These are phyloP conservation scores for Tulasnella sp. DNA, from an alignment of 768 basidiomycete genomes.

Conservation along the genomic window DNA sequence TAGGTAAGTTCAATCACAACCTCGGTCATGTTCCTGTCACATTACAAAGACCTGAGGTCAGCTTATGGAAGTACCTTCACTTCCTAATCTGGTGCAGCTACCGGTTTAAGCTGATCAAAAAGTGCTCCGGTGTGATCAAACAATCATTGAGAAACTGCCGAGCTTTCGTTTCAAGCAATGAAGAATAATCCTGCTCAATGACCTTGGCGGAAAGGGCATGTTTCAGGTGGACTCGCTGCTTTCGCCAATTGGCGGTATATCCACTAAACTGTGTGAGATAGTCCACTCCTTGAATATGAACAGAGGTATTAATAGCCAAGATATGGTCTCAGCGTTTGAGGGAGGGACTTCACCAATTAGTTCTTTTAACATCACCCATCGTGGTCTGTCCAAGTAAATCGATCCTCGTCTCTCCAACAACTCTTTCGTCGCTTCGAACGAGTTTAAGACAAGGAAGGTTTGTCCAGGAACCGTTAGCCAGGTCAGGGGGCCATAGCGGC, in stretches of 20 bases:
- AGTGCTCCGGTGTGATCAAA: too few relatives aligned
- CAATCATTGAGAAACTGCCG: not conserved
- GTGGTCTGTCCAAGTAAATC: not conserved
- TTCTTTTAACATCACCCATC: not conserved
- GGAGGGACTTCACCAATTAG: not conserved
- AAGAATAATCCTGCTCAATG: not conserved
- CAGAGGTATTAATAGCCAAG: not conserved
- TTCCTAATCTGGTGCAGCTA: not conserved
- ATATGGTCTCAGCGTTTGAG: not conserved
- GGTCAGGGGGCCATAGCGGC: not conserved
- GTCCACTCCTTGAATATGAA: not conserved
- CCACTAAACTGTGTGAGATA: not conserved
- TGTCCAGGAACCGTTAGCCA: slow-evolving; percentile 10
- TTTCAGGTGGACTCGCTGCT: not conserved
- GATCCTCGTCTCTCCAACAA: not conserved
- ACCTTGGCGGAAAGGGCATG: not conserved
- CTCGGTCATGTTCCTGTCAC: too few relatives aligned
- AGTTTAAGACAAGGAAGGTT: not conserved
- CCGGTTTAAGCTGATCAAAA: too few relatives aligned
- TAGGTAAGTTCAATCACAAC: not conserved
- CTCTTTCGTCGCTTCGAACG: not conserved
- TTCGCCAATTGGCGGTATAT: not conserved
- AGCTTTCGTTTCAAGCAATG: not conserved
- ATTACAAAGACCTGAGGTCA: too few relatives aligned
- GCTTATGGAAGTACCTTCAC: too few relatives aligned